These are phyloP conservation scores for Fomitopsis palustris DNA, from an alignment of 1,284 basidiomycete species.

Conservation along the genomic window DNA sequence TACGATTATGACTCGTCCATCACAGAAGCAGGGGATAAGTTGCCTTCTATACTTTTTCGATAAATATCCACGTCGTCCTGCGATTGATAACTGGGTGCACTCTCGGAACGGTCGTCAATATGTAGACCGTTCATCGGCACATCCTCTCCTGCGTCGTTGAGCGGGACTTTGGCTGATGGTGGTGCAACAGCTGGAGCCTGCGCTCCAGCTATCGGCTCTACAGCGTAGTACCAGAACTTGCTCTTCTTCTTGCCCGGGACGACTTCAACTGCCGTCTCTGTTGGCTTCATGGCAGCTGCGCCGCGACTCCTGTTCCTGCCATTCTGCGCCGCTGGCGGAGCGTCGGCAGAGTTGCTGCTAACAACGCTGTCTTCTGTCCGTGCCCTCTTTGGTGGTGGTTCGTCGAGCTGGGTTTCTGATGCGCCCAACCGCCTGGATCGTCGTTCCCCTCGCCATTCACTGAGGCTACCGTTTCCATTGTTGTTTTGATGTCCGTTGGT, in stretches of 20 bases:
- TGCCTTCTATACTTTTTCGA: slow-evolving; percentile 27
- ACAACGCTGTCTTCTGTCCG: slow-evolving; percentile 68
- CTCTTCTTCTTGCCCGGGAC: slow-evolving; percentile 75
- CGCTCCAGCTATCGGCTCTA: slow-evolving; percentile 51
- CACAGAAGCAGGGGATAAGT: slow-evolving; percentile 28
- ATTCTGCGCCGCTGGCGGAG: slow-evolving; percentile 16
- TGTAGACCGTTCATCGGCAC: slow-evolving; percentile 5
- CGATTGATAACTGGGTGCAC: slow-evolving; percentile 13
- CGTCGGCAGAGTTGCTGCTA: slow-evolving; percentile 47
- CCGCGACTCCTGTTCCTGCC: slow-evolving; percentile 36
- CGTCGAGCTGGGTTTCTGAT: slow-evolving; percentile 45
- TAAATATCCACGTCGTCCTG: slow-evolving; percentile 20
- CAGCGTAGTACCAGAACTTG: slow-evolving; percentile 81
- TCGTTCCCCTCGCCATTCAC: slow-evolving; percentile 68
- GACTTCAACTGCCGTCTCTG: slow-evolving; percentile 66
- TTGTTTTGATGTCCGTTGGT: slow-evolving; percentile 50
- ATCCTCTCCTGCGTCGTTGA: slow-evolving; percentile 9
- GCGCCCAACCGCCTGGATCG: slow-evolving; percentile 66
- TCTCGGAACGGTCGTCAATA: slow-evolving; percentile 5
- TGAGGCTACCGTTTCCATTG: slow-evolving; percentile 42
- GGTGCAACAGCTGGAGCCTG: slow-evolving; percentile 9
- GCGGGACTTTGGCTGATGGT: slow-evolving; percentile 8
- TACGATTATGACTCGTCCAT: slow-evolving; percentile 30
- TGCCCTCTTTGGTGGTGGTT: slow-evolving; percentile 59
- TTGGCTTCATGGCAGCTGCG: slow-evolving; percentile 60